Base-by-base conservation (phyloP, 2,329 filamentous ascomycete genomes). In the Chaetomiaceae sp. region DNA sequence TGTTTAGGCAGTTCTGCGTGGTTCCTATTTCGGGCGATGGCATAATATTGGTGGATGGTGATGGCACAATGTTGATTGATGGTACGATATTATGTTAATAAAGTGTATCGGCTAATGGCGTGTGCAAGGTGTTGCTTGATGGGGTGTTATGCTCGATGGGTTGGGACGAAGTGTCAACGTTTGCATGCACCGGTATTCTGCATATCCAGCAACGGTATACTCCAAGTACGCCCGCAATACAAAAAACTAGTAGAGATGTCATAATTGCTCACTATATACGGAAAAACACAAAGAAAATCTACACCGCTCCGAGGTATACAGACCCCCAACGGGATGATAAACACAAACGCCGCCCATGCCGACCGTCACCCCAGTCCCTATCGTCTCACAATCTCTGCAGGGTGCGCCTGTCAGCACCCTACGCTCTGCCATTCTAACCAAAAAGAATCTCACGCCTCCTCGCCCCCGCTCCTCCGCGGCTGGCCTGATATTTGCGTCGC, bases 301-400 rank as follows among this genome's bases (percentile, higher is more conserved):
- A 54, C 48, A 48, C 44, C 53, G 53, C 48, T 54, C 31, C 16
- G 50, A 51, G 55, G 45, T 37, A 47, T 48, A 53, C 33, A 27
- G 23, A 19, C 43, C 41, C 41, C 53, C 35, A n/a, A 38, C 30
- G 30, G 33, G 42, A 48, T 50, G 49, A 52, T 5, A 48, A 51
- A 52, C 44, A 51, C 47, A 46, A 50, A 57, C 50, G 50, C 53
- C 53, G 16, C 52, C 51, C 50, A 56, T 56, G 51, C 54, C 48
- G 21, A 38, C 34, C 45, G 25, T 25, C n/a, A n/a, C n/a, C n/a
- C 38, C 37, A 17, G 27, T 54, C 34, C 34, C 34, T 55, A 49
- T 51, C 50, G 45, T 53, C 47, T 41, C 51, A n/a, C n/a, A 52
- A 44, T 55, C 53, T 55, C 38, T 40, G 43, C 38, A 44, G 44